Percentiles rank a stretch among this genome's conserved stretches.
Conservation (phyloP, 176 grass and related monocot genomes). For the Carex scoparia region DNA sequence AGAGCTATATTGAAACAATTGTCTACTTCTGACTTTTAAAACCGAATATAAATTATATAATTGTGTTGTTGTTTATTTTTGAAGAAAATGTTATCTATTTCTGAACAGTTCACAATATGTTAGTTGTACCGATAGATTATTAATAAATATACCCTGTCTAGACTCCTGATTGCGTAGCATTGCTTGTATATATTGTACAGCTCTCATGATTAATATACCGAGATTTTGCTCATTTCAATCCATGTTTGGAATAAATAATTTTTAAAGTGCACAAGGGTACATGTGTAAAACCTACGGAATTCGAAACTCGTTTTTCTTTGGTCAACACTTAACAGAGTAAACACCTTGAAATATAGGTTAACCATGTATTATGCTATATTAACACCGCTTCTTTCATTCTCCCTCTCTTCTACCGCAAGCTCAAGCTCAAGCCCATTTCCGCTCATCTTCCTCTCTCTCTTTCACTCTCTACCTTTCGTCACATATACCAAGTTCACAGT, state of each 20-base stretch:
- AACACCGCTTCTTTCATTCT: background rate
- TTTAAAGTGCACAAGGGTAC: background rate
- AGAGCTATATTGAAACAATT: too few relatives aligned
- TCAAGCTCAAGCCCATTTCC: background rate
- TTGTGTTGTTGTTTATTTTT: too few relatives aligned
- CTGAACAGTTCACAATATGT: too few relatives aligned
- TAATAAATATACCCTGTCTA: too few relatives aligned
- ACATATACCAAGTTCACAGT: background rate
- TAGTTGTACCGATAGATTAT: too few relatives aligned
- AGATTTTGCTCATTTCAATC: background rate
- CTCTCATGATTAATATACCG: background rate
- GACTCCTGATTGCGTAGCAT: too few relatives aligned
- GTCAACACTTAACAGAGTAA: conserved; percentile 40
- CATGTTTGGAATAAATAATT: background rate
- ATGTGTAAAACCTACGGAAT: background rate
- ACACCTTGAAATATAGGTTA: conserved; percentile 4
- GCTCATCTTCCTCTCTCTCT: background rate
- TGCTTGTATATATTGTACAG: background rate
- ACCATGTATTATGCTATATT: conserved; percentile 1
- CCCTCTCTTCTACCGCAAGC: background rate
- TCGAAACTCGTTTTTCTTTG: conserved; percentile 27
- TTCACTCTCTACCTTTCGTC: background rate
- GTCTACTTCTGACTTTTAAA: too few relatives aligned
- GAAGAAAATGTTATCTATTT: too few relatives aligned
- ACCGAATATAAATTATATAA: too few relatives aligned